phyloP scores from a whole-genome alignment of 768 basidiomycete genomes.

The Suillus americanus region DNA sequence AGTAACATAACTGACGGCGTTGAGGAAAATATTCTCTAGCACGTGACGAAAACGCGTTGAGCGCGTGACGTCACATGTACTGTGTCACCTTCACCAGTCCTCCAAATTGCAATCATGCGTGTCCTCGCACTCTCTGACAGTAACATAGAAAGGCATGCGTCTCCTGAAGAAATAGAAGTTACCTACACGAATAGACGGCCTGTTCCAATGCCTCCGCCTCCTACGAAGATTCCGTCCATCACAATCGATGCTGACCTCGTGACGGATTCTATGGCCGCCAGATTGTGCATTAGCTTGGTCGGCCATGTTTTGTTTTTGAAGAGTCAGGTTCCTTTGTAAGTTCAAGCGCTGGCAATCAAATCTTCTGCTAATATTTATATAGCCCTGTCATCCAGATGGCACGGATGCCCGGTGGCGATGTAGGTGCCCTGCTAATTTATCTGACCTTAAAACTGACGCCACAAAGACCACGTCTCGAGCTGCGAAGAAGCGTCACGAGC shows the following conservation, averaged over 20 bases:
- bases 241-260: conserved; percentile 51
- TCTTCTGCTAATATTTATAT: not conserved
- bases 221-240: conserved; percentile 37
- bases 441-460: not conserved
- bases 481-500: conserved; percentile 58
- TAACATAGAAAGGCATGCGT: not conserved
- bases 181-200: not conserved
- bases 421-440: conserved; percentile 21
- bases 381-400: conserved; percentile 69
- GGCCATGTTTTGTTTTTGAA: conserved; percentile 77
- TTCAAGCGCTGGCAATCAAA: conserved; percentile 10
- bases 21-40: not conserved
- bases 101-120: not conserved
- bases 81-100: not conserved
- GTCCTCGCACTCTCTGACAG: not conserved
- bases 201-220: not conserved
- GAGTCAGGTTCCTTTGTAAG: conserved; percentile 78
- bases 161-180: too few species aligned
- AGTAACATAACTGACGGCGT: not conserved
- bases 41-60: not conserved
- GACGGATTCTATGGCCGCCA: conserved; percentile 59
- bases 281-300: conserved; percentile 59
- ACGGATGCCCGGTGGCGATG: conserved; percentile 50
- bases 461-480: conserved; percentile 45
- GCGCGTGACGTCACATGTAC: not conserved